Conservation (phyloP, 495 filamentous ascomycete genomes). For the Neurospora sp. region DNA sequence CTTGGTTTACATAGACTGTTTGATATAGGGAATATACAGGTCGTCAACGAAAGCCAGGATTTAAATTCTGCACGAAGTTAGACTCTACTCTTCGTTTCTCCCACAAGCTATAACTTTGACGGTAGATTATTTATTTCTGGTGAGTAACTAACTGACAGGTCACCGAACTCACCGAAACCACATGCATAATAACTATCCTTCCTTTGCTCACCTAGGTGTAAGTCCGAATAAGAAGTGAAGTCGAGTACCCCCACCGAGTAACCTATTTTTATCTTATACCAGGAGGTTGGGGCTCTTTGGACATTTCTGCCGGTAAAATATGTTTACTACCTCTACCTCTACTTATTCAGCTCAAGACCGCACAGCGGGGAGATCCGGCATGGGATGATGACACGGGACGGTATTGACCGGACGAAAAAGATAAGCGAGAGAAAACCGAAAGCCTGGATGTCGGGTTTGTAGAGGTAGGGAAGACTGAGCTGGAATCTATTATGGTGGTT, state of each 20-base stretch:
- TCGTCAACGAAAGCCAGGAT: too few species aligned
- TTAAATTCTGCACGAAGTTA: too few species aligned
- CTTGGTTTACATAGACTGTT: too few species aligned
- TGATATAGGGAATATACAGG: too few species aligned
- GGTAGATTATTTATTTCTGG: too few species aligned
- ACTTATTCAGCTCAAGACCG: neutral
- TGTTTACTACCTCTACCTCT: neutral
- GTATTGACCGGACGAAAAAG: neutral
- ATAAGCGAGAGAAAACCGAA: neutral
- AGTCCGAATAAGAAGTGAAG: neutral
- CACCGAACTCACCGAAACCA: neutral
- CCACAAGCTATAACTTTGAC: too few species aligned
- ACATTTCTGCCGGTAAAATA: neutral
- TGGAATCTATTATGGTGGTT: neutral
- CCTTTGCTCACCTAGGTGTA: neutral
- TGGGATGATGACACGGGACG: neutral
- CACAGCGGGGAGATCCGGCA: neutral
- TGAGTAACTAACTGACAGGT: too few species aligned
- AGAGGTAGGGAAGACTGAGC: neutral
- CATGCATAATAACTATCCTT: neutral
- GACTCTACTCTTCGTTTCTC: too few species aligned
- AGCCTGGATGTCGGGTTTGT: neutral
- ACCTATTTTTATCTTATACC: neutral
- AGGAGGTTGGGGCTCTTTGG: neutral
- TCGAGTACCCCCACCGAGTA: neutral